Evolutionary conservation across 352 stramenopile species (phyloP).

Genomic region (Thraustochytrium striatum): DNA sequence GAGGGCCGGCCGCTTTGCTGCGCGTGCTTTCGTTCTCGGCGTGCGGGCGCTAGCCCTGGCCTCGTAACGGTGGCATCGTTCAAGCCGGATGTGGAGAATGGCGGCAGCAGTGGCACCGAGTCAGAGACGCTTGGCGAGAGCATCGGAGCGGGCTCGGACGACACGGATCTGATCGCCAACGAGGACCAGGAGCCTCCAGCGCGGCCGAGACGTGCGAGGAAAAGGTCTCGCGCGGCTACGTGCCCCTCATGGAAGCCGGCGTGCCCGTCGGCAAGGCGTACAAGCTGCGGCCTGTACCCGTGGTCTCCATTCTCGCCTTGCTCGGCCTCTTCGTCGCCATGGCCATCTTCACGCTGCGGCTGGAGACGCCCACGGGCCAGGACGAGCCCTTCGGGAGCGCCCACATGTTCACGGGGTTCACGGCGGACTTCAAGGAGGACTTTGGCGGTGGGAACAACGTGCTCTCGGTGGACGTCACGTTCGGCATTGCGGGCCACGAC

Average conservation of each 20-base stretch:
- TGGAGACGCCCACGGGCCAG: conserved; percentile 32
- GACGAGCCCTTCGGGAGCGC: conserved; percentile 35
- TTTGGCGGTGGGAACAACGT: conserved; percentile 40
- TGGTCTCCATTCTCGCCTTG: neutral
- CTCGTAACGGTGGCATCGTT: neutral
- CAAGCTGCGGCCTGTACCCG: too few relatives aligned
- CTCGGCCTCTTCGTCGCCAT: conserved; percentile 14
- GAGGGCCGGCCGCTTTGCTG: conserved; percentile 42
- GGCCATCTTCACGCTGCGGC: neutral
- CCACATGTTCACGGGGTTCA: conserved; percentile 33
- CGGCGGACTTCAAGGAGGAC: neutral
- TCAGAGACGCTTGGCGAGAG: neutral
- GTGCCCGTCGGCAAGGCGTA: neutral
- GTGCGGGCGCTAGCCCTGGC: neutral
- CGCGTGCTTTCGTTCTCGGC: conserved; percentile 10
- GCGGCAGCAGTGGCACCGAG: neutral
- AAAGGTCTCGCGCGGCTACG: conserved; percentile 27
- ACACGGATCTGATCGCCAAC: too few relatives aligned
- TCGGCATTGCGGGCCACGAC: conserved; percentile 53
- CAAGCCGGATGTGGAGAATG: neutral
- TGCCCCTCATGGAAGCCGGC: conserved; percentile 21
- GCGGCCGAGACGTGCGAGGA: conserved; percentile 42
- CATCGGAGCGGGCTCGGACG: too few relatives aligned
- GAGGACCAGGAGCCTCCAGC: neutral
- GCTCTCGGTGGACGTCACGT: conserved; percentile 45